Conservation (phyloP, 257 asterid genomes). For the Verbena officinalis region DNA sequence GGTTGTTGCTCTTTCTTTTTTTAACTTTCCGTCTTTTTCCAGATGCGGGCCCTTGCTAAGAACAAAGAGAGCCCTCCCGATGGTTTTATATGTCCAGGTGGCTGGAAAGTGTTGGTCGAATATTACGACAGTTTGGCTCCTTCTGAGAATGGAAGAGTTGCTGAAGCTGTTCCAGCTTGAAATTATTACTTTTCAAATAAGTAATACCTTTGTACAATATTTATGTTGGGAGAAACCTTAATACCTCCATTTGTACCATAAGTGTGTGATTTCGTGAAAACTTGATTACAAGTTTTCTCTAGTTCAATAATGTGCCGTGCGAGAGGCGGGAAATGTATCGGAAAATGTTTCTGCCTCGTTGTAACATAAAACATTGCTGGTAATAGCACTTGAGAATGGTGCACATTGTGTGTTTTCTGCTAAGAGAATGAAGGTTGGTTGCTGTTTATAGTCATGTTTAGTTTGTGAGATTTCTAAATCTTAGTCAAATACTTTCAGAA, state of each 20-base stretch:
- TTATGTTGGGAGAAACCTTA: constrained; percentile 12
- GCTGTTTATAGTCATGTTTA: neutral
- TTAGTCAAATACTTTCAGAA: no score
- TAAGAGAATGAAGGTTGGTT: constrained; percentile 3
- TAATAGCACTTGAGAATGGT: constrained; percentile 12
- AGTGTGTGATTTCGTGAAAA: constrained; percentile 23
- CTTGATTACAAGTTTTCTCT: neutral
- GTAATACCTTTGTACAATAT: neutral
- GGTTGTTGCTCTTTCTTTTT: neutral
- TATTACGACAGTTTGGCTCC: constrained; percentile 60
- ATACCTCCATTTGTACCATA: constrained; percentile 27
- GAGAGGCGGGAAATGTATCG: constrained; percentile 26
- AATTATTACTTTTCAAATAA: no score
- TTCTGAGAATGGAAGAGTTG: constrained; percentile 45
- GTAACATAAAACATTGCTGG: constrained; percentile 31
- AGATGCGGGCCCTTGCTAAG: constrained; percentile 77
- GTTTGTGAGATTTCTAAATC: neutral
- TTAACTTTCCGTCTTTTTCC: neutral
- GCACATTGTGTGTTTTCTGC: constrained; percentile 20
- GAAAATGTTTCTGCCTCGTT: constrained; percentile 38
- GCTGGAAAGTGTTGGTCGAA: constrained; percentile 75
- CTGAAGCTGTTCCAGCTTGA: constrained; percentile 48
- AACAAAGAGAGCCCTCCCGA: constrained; percentile 70
- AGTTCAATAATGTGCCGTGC: constrained; percentile 30
- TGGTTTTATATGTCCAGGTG: constrained; percentile 81